These are phyloP conservation scores for Acorus calamus DNA, from an alignment of 106 monocot genomes.

Conservation along the genomic window DNA sequence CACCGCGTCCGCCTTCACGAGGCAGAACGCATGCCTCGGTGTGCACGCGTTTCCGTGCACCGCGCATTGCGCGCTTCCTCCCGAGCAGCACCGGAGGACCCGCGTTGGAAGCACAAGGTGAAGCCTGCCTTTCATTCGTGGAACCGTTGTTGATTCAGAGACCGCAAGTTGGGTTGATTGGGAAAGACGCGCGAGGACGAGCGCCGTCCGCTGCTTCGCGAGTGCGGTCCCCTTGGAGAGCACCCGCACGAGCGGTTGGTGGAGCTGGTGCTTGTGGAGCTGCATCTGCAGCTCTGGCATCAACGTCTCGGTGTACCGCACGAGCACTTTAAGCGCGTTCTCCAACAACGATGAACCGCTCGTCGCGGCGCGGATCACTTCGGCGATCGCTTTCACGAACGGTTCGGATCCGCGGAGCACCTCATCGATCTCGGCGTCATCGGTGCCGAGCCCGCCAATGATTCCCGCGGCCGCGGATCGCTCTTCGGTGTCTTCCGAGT, in stretches of 20 bases:
- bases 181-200: constrained; percentile 5
- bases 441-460: constrained; percentile 7
- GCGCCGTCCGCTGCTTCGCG: constrained; percentile 3
- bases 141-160: no score
- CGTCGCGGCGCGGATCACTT: not conserved
- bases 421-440: constrained; percentile 1
- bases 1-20: constrained; percentile 7
- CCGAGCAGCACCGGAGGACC: not conserved
- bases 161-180: not conserved
- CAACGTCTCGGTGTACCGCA: constrained; percentile 2
- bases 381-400: constrained; percentile 6
- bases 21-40: not conserved
- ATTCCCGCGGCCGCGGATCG: constrained; percentile 9
- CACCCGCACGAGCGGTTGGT: constrained; percentile 1
- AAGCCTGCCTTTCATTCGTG: not conserved
- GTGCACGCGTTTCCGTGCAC: constrained; percentile 7
- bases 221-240: constrained; percentile 11
- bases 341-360: not conserved
- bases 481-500: not conserved
- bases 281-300: constrained; percentile 6
- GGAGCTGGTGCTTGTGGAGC: not conserved
- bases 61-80: not conserved
- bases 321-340: constrained; percentile 5
- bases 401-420: not conserved
- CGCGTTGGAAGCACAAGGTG: not conserved